phyloP scores from a whole-genome alignment of 129 eudicot species.

The Flaveria robusta region DNA sequence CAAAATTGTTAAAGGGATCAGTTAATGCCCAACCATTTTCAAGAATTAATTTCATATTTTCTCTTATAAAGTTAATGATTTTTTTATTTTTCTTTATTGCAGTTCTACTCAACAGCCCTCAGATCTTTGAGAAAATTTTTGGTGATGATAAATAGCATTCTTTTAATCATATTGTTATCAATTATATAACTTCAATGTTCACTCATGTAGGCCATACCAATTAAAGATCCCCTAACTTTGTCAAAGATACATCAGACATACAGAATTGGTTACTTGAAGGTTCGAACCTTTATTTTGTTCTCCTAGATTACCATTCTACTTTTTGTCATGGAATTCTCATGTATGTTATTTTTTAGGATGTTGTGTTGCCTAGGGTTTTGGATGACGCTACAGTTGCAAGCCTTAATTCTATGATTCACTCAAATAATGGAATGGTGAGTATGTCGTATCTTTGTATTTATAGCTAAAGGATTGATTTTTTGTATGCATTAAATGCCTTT shows the following conservation, averaged over 20 bases:
- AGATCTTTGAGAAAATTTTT: conserved; percentile 81
- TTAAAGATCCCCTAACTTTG: conserved; percentile 75
- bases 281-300: conserved; percentile 22
- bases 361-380: conserved; percentile 69
- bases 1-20: conserved; percentile 79
- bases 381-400: conserved; percentile 76
- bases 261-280: conserved; percentile 88
- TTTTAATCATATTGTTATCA: not conserved
- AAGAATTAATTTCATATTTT: not conserved
- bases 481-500: not conserved
- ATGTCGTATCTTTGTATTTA: not conserved
- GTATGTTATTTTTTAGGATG: conserved; percentile 57
- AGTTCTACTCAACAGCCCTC: conserved; percentile 81
- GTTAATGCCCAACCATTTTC: conserved; percentile 48
- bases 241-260: conserved; percentile 94
- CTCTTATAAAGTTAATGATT: conserved; percentile 6
- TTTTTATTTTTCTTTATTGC: conserved; percentile 34
- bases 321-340: conserved; percentile 5
- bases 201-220: conserved; percentile 74
- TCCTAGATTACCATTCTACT: not conserved
- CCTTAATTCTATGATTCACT: conserved; percentile 80
- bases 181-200: conserved; percentile 2
- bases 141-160: conserved; percentile 51
- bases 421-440: conserved; percentile 84
- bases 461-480: conserved; percentile 1